Evolutionary conservation across 164 flowering plant species (phyloP), one percentile per base, ranked within the genome.

Genomic region (Vitis cinerea): DNA sequence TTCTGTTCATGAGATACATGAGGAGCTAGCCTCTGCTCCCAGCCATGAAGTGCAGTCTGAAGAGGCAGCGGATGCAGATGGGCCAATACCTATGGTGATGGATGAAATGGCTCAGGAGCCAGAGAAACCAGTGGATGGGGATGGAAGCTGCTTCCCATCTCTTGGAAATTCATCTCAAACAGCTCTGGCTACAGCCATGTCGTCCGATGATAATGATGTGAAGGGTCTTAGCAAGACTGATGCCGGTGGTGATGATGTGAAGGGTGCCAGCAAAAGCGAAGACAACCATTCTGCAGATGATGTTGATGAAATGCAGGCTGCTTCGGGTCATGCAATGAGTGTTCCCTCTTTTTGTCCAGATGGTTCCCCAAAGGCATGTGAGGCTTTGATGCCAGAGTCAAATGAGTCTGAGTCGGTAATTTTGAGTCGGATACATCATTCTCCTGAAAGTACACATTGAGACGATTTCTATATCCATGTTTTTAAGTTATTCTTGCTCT

Each of bases 401-500:
- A 71, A 78, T 79, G 92, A 83, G 85, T 85, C 85, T 72, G 85
- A 78, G 73, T 81, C 76, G 80, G 87, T 85, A 70, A 84, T 81
- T 89, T 84, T 83, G 74, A 89, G 87, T 83, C 90, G 93, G 92
- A 89, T 90, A 93, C 94, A 87, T 86, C 82, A 83, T 85, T 85
- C 92, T 83, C 90, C 94, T 76, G 88, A 91, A 93, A 90, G 88
- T 88, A 93, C 98, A 91, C 95, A 85, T 91, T 93, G 87, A 93
- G 81, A 91, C 92, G 74, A 79, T 89, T 83, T 83, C 74, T 74
- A 68, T 82, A 55, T 78, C 76, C 50, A 27, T 71, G 72, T 19
- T 72, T 65, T 57, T 4, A 6, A 6, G 44, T 31, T 31, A 31
- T 31, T 31, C 44, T 31, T 31, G 44, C 44, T 31, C 44, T 31